Base-by-base conservation (phyloP, 805 yeast species). In the Saitoella complicata region DNA sequence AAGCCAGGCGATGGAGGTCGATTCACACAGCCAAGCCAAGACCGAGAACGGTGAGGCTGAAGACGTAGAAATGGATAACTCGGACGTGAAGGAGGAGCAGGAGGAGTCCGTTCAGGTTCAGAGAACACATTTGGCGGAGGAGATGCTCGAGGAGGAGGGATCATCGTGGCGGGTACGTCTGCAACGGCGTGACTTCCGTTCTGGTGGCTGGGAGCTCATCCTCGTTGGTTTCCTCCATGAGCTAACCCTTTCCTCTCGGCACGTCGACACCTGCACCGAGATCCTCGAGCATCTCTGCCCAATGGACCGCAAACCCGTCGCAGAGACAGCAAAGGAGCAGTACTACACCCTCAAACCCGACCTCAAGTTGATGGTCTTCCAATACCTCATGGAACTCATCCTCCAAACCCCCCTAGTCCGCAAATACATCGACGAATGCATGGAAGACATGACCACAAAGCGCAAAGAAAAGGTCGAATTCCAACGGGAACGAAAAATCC, bases 141-240 rank as follows among this genome's bases (percentile, higher is more conserved):
- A 38, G 10, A 45, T 38, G 5, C 12, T 9, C 11, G 30, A 10
- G 8, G 11, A 9, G 10, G 12, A 10, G 11, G 13, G 10, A 29
- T 13, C 30, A 39, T 8, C 35, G 38, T 91, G 97, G 95, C 73
- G 76, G 47, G 93, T 81, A 32, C 67, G 93, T 37, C 66, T 88
- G 12, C 71, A 77, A 9, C 77, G 73, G 45, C 73, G 95, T 45
- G 72, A 73, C 50, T 91, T 82, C 59, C 75, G 71, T 53, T 86
- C 84, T 54, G 94, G 95, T 4, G 76, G 75, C 45, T 88, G 96
- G 95, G 79, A 84, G 53, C 69, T 80, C 37, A 72, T 80, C 38
- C 59, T 87, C 38, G 58, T 86, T 41, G 95, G 95, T 32, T 66
- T 86, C 2, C 67, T 87, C 38, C 73, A 76, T 13, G 65, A 69